These are phyloP conservation scores for Malania oleifera DNA, from an alignment of 164 flowering plant genomes.

Conservation along the genomic window DNA sequence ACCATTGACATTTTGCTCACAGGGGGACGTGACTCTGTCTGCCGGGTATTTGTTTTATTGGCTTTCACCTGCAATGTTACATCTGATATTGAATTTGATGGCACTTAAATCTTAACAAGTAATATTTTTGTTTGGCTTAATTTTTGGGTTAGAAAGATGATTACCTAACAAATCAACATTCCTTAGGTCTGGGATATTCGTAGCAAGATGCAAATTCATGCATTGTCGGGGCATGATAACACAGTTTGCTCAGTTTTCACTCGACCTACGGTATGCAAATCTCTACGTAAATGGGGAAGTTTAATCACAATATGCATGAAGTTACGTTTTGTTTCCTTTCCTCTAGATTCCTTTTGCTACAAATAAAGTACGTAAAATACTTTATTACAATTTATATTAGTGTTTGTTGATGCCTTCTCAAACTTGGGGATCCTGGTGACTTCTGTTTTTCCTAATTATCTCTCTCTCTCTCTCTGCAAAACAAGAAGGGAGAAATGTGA, in stretches of 20 bases:
- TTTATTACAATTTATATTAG: too few species aligned
- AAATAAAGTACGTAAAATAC: too few species aligned
- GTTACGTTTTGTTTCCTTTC: neutral
- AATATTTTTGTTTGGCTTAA: neutral
- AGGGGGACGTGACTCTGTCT: slow-evolving; percentile 99
- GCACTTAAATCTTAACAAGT: too few species aligned
- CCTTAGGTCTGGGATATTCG: slow-evolving; percentile 97
- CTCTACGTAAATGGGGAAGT: too few species aligned
- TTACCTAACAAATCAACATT: slow-evolving; percentile 5
- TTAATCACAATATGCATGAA: neutral
- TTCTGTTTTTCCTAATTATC: too few species aligned
- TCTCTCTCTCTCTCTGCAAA: too few species aligned
- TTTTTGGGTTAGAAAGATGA: neutral
- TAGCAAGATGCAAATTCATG: slow-evolving; percentile 80
- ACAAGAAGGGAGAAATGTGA: too few species aligned
- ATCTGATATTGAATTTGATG: neutral
- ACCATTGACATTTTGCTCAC: slow-evolving; percentile 87
- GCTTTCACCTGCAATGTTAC: neutral
- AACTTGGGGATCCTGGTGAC: too few species aligned
- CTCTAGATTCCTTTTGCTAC: neutral
- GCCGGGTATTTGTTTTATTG: slow-evolving; percentile 59
- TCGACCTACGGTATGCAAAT: slow-evolving; percentile 73
- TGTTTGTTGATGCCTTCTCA: too few species aligned
- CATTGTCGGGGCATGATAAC: slow-evolving; percentile 94
- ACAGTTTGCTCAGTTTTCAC: slow-evolving; percentile 99